phyloP scores from a whole-genome alignment of 2,329 filamentous ascomycete species.

The Malbranchea cinnamomea region DNA sequence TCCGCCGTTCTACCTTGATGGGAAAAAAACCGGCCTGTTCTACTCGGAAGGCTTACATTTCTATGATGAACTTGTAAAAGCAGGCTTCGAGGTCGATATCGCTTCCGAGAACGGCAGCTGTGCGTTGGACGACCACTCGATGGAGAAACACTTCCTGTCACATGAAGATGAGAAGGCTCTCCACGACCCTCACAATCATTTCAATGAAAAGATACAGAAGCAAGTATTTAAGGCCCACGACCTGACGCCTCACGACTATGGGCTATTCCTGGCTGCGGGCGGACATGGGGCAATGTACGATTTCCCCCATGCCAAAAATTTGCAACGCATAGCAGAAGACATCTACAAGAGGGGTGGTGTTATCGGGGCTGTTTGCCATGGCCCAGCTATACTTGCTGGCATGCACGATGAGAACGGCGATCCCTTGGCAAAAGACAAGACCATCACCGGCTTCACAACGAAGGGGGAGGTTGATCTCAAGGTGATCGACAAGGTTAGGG shows the following conservation, averaged over 20 bases:
- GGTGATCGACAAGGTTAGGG: slow-evolving; percentile 19
- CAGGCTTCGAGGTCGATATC: slow-evolving; percentile 34
- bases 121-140: slow-evolving; percentile 28
- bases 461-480: slow-evolving; percentile 23
- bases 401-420: slow-evolving; percentile 17
- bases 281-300: slow-evolving; percentile 32
- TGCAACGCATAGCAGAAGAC: slow-evolving; percentile 27
- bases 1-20: slow-evolving; percentile 15
- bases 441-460: slow-evolving; percentile 26
- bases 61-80: slow-evolving; percentile 12
- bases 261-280: slow-evolving; percentile 10
- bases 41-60: slow-evolving; percentile 11
- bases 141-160: slow-evolving; percentile 24
- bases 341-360: slow-evolving; percentile 29
- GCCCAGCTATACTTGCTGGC: slow-evolving; percentile 22
- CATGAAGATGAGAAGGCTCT: slow-evolving; percentile 24
- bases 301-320: slow-evolving; percentile 27
- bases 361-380: slow-evolving; percentile 28
- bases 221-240: slow-evolving; percentile 12
- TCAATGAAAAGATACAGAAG: slow-evolving; percentile 31
- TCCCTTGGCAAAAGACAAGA: slow-evolving; percentile 23
- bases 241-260: slow-evolving; percentile 11
- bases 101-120: slow-evolving; percentile 31
- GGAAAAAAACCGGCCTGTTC: slow-evolving; percentile 13
- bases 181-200: slow-evolving; percentile 25